These are phyloP conservation scores for Blakeslea trispora DNA, from an alignment of 371 early-diverging fungal genomes.

Conservation along the genomic window DNA sequence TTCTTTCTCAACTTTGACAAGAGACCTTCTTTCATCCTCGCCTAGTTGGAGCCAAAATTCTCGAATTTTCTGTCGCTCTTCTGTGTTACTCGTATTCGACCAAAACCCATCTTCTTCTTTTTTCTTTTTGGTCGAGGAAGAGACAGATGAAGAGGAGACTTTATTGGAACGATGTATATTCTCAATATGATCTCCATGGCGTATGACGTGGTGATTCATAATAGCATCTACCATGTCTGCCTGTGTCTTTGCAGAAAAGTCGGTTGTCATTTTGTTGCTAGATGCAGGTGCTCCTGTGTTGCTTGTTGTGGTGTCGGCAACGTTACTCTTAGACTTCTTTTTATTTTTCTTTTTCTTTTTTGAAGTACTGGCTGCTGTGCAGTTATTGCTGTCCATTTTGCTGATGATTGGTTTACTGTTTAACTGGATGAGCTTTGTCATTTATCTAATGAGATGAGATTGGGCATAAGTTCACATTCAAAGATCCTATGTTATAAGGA, in stretches of 20 bases:
- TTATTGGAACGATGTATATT: conserved; percentile 4
- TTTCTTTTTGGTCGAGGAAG: neutral
- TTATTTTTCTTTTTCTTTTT: conserved; percentile 30
- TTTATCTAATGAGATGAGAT: conserved; percentile 24
- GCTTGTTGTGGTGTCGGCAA: too few relatives aligned
- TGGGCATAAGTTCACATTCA: conserved; percentile 21
- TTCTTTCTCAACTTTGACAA: conserved; percentile 89
- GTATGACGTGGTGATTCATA: conserved; percentile 32
- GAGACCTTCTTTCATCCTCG: conserved; percentile 81
- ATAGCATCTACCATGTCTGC: conserved; percentile 31
- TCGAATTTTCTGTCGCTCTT: conserved; percentile 83
- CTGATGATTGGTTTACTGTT: conserved; percentile 2
- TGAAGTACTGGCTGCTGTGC: conserved; percentile 16
- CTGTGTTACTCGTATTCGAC: conserved; percentile 71
- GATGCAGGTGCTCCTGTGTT: too few relatives aligned
- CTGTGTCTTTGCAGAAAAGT: conserved; percentile 18
- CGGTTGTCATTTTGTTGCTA: conserved; percentile 1
- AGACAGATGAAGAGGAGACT: conserved; percentile 3
- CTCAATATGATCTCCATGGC: conserved; percentile 22
- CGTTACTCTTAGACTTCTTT: conserved; percentile 13
- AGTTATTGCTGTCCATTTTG: conserved; percentile 2
- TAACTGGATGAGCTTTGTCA: conserved; percentile 31
- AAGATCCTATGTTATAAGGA: conserved; percentile 4
- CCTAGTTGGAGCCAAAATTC: conserved; percentile 89
- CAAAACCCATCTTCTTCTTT: conserved; percentile 54